These are phyloP conservation scores for Wickerhamiella kurtzmanii DNA, from an alignment of 805 yeast species.

Conservation along the genomic window DNA sequence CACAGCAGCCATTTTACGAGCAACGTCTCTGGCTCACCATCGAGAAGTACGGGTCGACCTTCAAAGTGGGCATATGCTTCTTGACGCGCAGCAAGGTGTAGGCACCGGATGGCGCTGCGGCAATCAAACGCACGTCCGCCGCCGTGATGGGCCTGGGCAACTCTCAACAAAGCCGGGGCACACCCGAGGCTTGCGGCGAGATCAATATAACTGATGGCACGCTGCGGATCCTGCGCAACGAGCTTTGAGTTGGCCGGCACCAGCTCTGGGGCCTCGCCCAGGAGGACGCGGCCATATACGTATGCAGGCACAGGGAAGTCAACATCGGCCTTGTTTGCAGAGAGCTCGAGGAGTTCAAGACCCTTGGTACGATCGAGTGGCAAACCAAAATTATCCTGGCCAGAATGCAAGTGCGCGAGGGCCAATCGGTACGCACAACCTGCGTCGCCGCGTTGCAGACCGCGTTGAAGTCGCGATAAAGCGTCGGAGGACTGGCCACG, in stretches of 20 bases:
- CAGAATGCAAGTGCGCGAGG: conserved; percentile 23
- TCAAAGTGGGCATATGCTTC: conserved; percentile 20
- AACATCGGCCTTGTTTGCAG: conserved; percentile 24
- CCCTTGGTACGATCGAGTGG: conserved; percentile 19
- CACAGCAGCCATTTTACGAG: conserved; percentile 50
- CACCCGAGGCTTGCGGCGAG: conserved; percentile 28
- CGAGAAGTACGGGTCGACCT: conserved; percentile 10
- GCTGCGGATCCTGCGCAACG: conserved; percentile 2
- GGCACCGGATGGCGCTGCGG: conserved; percentile 23
- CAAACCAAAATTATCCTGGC: conserved; percentile 19
- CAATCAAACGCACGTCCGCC: conserved; percentile 25
- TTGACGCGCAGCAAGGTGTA: conserved; percentile 26
- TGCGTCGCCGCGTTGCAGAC: conserved; percentile 26
- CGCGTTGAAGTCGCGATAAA: conserved; percentile 24
- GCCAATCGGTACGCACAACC: conserved; percentile 29
- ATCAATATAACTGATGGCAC: conserved; percentile 23
- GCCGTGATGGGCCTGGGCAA: conserved; percentile 27
- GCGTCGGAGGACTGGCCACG: conserved; percentile 24
- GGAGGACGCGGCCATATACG: conserved; percentile 25
- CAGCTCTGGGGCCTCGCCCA: conserved; percentile 23
- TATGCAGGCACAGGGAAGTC: conserved; percentile 30
- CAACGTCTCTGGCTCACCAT: conserved; percentile 29
- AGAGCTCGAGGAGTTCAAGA: conserved; percentile 16
- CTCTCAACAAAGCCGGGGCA: conserved; percentile 26
- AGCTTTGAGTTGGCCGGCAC: neutral